Evolutionary conservation across 257 asterid genomes (phyloP).

Genomic region (Solanum dulcamara): DNA sequence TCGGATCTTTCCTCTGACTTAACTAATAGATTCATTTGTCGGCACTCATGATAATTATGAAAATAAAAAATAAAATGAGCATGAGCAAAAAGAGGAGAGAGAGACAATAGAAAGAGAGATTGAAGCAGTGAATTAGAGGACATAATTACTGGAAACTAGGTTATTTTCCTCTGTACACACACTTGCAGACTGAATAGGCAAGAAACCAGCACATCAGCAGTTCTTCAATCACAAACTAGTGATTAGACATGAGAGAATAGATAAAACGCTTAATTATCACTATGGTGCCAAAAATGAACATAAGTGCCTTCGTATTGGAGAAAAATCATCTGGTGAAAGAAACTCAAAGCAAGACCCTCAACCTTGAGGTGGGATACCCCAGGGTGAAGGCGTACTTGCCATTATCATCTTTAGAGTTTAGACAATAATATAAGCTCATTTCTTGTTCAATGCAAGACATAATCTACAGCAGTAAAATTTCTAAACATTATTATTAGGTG

Average conservation of each 20-base stretch:
- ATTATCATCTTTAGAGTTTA: not conserved
- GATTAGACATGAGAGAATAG: not conserved
- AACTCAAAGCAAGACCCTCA: not conserved
- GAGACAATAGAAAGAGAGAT: not conserved
- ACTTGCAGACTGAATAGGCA: not conserved
- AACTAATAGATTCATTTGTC: not conserved
- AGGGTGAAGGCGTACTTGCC: not conserved
- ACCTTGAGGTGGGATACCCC: not conserved
- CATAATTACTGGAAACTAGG: not conserved
- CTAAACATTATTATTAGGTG: not conserved
- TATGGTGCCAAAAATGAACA: not conserved
- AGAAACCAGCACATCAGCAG: not conserved
- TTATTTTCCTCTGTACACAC: not conserved
- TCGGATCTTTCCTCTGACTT: not conserved
- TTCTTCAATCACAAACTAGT: not conserved
- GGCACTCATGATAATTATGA: not conserved
- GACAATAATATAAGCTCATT: not conserved
- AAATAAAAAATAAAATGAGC: not conserved
- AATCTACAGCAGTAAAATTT: not conserved
- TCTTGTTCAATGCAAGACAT: not conserved
- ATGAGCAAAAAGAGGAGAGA: not conserved
- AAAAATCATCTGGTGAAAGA: not conserved
- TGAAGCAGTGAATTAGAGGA: not conserved
- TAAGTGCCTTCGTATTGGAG: not conserved
- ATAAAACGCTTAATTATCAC: not conserved